These are phyloP conservation scores for Boletus fagicola DNA, from an alignment of 768 basidiomycete genomes.

Conservation along the genomic window DNA sequence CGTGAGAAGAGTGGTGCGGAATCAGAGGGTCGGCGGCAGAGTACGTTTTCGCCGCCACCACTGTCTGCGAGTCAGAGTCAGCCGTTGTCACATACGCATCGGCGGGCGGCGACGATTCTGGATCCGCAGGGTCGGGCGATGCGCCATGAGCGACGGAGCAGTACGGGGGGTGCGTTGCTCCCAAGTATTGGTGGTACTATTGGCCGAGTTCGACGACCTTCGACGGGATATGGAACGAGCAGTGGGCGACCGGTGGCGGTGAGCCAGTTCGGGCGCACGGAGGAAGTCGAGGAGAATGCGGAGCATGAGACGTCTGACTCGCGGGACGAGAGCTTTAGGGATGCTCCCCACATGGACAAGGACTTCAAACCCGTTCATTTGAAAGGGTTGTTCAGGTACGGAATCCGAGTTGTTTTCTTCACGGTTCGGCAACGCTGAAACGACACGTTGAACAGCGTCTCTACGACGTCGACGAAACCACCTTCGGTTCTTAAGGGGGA, in stretches of 20 bases:
- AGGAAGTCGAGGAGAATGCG: conserved; percentile 47
- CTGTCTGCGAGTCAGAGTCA: conserved; percentile 50
- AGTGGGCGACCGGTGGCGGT: conserved; percentile 36
- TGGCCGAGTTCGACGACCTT: conserved; percentile 68
- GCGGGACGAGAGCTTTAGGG: conserved; percentile 45
- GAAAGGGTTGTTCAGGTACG: conserved; percentile 91
- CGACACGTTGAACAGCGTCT: conserved; percentile 56
- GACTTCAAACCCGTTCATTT: conserved; percentile 93
- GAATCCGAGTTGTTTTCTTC: neutral
- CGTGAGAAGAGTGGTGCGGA: conserved; percentile 26
- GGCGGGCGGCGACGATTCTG: conserved; percentile 74
- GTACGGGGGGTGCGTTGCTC: conserved; percentile 64
- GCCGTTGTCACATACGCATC: conserved; percentile 58
- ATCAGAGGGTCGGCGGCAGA: conserved; percentile 20
- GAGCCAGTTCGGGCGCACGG: conserved; percentile 49
- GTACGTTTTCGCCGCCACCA: conserved; percentile 29
- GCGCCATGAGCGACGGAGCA: conserved; percentile 74
- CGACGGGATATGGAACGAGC: conserved; percentile 53
- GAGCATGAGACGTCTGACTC: conserved; percentile 39
- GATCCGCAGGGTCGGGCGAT: conserved; percentile 63
- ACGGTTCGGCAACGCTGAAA: conserved; percentile 1
- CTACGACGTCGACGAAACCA: conserved; percentile 91
- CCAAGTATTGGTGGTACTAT: conserved; percentile 51
- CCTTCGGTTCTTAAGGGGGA: conserved; percentile 79
- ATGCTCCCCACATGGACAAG: conserved; percentile 54